Evolutionary conservation across 306 rosid species (phyloP), one percentile per base, ranked within the genome.

Genomic region (Prunus mongolica): DNA sequence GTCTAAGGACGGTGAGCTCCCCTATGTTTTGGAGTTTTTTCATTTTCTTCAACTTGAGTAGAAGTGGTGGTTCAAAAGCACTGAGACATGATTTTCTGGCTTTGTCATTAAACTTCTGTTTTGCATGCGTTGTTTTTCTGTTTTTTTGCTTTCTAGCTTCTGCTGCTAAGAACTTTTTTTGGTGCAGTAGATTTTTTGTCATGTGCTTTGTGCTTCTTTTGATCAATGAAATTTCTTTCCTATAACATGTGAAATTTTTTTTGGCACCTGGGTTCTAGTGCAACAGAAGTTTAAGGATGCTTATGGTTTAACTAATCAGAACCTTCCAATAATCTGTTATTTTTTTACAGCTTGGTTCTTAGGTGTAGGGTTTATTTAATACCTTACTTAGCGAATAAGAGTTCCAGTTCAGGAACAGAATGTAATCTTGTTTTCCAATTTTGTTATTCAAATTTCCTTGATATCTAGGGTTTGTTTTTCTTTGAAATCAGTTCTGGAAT

Each of bases 1-100:
- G 86, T 83, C 87, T 95, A 71, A 84, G 86, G 69, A 76, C 79
- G 89, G 99, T 92, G 81, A 88, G 82, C 68, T 81, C 65, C 76
- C 25, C 63, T 44, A 24, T 72, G 54, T 55, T 80, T 44, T 82
- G 52, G 55, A 30, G 62, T 22, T 65, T 65, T 69, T 27, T 61
- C 34, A 41, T 64, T 71, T 54, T 16, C 67, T 14, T 41, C 19
- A 22, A 41, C 51, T 10, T 5, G 1, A 18, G 25, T 76, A 38
- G 80, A 34, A 18, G 8, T 63, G 0, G 16, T 63, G 12, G 6
- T 30, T 14, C 13, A 63, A 63, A 60, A 28, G 12, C 30, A 30
- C 50, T 10, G 15, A 32, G 67, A 63, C 67, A 63, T 63, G 3
- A 6, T 63, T 6, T 63, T 63, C 46, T 4, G 12, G 18, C 20